Evolutionary conservation across 192 early-diverging fungal genomes (phyloP), one percentile per base, ranked within the genome.

Genomic region (Obelidium mucronatum): DNA sequence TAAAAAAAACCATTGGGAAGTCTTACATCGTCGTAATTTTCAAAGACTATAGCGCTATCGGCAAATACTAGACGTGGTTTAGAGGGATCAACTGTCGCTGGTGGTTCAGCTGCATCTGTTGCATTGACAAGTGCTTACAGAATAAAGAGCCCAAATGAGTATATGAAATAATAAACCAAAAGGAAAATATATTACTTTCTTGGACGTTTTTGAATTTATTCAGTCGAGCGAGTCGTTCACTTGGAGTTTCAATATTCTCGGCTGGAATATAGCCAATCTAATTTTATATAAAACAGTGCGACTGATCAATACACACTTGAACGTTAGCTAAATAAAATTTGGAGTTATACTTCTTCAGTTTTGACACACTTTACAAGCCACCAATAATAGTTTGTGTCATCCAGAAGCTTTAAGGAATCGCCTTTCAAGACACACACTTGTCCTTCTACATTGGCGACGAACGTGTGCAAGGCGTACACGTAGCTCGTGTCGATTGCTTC

Each of bases 231-330:
- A 95, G 71, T 35, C 92, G 86, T 74, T 95, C 93, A 77, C 83
- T 91, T 0, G 93, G 93, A 2, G 92, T 94, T 87, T 95, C 94
- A 40, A 95, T 90, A 71, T 95, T 94, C 75, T 95, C 94, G 2
- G 94, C 94, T 31, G 94, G 94, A 61, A 95, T 93, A 77, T 95
- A 95, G 19, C 94, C 94, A 79, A 95, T 91, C 78, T 91, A 83
- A 34, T 72, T 72, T 65, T 65, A 8, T 60, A n/a, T 36, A 66
- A 5, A 35, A 42, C 64, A 11, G 26, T 61, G 33, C 26, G 13
- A 61, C 33, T 13, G 26, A 11, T 61, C 26, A 17, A 66, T 17
- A 42, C 8, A 66, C 8, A 66, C 36, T 66, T 17, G n/a, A n/a
- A n/a, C n/a, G n/a, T n/a, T n/a, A n/a, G n/a, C n/a, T 8, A 28